Conservation (phyloP, 352 stramenopile species). For the Globisporangium heterothallicum region DNA sequence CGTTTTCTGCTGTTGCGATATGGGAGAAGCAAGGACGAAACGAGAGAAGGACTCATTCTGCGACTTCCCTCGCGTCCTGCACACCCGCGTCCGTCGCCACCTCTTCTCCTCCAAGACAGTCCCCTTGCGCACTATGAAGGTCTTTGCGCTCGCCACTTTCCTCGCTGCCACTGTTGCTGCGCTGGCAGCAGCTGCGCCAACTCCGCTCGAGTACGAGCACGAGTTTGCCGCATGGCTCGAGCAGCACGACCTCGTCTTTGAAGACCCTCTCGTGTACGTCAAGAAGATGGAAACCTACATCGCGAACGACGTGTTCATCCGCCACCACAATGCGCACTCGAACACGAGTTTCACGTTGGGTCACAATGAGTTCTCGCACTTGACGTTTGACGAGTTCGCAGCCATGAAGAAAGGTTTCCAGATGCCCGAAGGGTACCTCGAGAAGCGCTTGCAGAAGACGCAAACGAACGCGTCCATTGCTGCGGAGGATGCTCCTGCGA, state of each 20-base stretch:
- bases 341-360: constrained; percentile 20
- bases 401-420: constrained; percentile 14
- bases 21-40: neutral
- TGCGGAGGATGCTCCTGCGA: constrained; percentile 4
- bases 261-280: constrained; percentile 19
- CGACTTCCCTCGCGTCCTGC: neutral
- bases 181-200: neutral
- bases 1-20: neutral
- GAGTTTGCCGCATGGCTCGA: constrained; percentile 21
- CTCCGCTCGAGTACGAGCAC: constrained; percentile 18
- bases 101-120: no score
- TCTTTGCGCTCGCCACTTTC: constrained; percentile 12
- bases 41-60: no score
- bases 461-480: neutral
- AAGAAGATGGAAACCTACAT: constrained; percentile 21
- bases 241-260: constrained; percentile 4
- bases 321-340: constrained; percentile 14
- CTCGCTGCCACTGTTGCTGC: neutral
- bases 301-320: constrained; percentile 24
- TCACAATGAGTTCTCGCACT: constrained; percentile 28
- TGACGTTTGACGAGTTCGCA: constrained; percentile 28
- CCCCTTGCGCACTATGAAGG: constrained; percentile 2
- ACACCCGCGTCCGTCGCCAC: neutral
- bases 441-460: constrained; percentile 4
- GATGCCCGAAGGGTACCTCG: constrained; percentile 16